These are phyloP conservation scores for Phalaenopsis hybrid DNA, from an alignment of 116 monocot genomes.

Conservation along the genomic window DNA sequence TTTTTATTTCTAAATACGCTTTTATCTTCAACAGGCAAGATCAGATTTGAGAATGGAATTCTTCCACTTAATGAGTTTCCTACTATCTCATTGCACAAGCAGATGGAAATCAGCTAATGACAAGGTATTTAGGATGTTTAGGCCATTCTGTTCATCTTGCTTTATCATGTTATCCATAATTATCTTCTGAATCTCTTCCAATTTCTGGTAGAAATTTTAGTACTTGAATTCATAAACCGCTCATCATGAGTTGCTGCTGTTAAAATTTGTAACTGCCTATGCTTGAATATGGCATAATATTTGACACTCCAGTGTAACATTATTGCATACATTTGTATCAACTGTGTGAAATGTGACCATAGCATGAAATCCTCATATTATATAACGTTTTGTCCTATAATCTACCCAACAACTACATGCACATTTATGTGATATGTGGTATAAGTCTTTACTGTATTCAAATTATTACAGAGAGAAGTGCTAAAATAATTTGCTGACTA, in stretches of 20 bases:
- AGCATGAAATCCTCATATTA: not conserved
- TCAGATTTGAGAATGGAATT: constrained; percentile 97
- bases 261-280: not conserved
- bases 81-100: constrained; percentile 81
- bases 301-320: too few species aligned
- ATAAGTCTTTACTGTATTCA: not conserved
- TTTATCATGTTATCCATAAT: not conserved
- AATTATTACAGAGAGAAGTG: not conserved
- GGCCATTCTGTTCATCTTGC: not conserved
- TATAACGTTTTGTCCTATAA: not conserved
- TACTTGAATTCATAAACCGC: not conserved
- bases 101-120: constrained; percentile 86
- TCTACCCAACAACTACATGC: not conserved
- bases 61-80: constrained; percentile 97
- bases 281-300: too few species aligned
- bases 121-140: constrained; percentile 42
- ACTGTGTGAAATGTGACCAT: not conserved
- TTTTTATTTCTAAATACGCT: constrained; percentile 8
- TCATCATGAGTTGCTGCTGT: not conserved
- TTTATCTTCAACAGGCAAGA: constrained; percentile 51
- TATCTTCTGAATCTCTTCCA: not conserved
- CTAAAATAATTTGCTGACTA: too few species aligned
- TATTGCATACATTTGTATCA: too few species aligned
- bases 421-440: not conserved
- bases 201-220: not conserved